These are phyloP conservation scores for Lentinula aciculospora DNA, from an alignment of 768 basidiomycete genomes.

Conservation along the genomic window DNA sequence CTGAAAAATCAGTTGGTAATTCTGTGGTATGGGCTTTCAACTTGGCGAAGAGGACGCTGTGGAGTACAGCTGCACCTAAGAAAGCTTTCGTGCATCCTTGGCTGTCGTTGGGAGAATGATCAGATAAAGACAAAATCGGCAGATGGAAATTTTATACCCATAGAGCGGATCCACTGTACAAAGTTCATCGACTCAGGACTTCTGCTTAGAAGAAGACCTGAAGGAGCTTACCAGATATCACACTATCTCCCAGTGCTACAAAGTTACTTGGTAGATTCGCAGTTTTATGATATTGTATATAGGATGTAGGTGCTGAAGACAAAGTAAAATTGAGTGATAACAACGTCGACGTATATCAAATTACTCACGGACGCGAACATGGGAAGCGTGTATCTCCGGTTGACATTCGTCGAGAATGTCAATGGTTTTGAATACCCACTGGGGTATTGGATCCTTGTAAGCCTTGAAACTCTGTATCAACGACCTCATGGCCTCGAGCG, in stretches of 20 bases:
- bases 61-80: slow-evolving; percentile 12
- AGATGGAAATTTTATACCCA: slow-evolving; percentile 9
- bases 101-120: neutral
- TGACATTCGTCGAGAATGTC: slow-evolving; percentile 10
- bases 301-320: slow-evolving; percentile 11
- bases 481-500: slow-evolving; percentile 10
- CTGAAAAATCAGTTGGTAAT: slow-evolving; percentile 8
- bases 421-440: slow-evolving; percentile 11
- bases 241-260: slow-evolving; percentile 14
- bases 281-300: slow-evolving; percentile 12
- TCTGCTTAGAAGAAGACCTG: neutral
- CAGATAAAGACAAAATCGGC: neutral
- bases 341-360: no score
- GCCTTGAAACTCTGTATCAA: slow-evolving; percentile 7
- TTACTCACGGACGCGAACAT: slow-evolving; percentile 8
- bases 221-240: neutral
- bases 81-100: slow-evolving; percentile 14
- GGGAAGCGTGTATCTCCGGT: neutral
- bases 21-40: neutral
- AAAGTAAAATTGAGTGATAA: neutral
- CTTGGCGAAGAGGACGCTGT: slow-evolving; percentile 1
- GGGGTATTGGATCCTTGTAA: slow-evolving; percentile 7
- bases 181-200: neutral
- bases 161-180: slow-evolving; percentile 11
- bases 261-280: slow-evolving; percentile 13